Percentiles rank a stretch among this genome's conserved stretches.
Conservation (phyloP, 2,329 filamentous ascomycete genomes). For the Ophidiomyces ophidiicola region DNA sequence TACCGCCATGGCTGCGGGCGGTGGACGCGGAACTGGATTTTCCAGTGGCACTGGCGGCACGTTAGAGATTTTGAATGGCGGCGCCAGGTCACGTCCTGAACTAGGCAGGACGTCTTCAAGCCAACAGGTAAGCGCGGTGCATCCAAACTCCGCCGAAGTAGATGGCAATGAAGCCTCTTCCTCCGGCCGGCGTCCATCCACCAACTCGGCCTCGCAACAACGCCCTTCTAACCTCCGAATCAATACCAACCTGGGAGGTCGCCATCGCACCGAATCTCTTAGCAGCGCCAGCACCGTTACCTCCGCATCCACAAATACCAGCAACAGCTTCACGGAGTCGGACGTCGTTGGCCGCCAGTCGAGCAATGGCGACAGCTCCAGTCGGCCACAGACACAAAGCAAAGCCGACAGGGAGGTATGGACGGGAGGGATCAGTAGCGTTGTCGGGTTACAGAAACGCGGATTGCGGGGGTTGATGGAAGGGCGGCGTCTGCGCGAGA, state of each 20-base stretch:
- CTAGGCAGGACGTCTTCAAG: slow-evolving; percentile 3
- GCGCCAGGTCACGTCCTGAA: slow-evolving; percentile 21
- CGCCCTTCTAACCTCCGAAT: slow-evolving; percentile 26
- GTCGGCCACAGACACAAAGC: slow-evolving; percentile 25
- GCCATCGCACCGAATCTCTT: slow-evolving; percentile 30
- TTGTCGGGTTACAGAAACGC: slow-evolving; percentile 90
- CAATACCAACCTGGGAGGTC: slow-evolving; percentile 27
- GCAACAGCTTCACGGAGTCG: slow-evolving; percentile 29
- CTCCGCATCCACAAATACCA: slow-evolving; percentile 29
- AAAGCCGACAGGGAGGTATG: slow-evolving; percentile 53
- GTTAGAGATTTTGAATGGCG: slow-evolving; percentile 32
- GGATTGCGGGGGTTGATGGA: slow-evolving; percentile 91
- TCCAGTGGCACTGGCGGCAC: slow-evolving; percentile 41
- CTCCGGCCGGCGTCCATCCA: slow-evolving; percentile 19
- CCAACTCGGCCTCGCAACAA: slow-evolving; percentile 9
- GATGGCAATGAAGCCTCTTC: slow-evolving; percentile 16
- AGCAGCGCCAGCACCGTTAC: slow-evolving; percentile 29
- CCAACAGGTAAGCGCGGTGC: slow-evolving; percentile 15
- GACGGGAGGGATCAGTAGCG: slow-evolving; percentile 60
- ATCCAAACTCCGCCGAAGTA: slow-evolving; percentile 31
- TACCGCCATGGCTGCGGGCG: slow-evolving; percentile 92
- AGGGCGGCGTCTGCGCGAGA: slow-evolving; percentile 59
- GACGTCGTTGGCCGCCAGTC: slow-evolving; percentile 16
- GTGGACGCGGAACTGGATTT: slow-evolving; percentile 69
- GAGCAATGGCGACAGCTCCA: slow-evolving; percentile 30